Base-by-base conservation (phyloP, 2,329 filamentous ascomycete species). In the Diaporthe australafricana region DNA sequence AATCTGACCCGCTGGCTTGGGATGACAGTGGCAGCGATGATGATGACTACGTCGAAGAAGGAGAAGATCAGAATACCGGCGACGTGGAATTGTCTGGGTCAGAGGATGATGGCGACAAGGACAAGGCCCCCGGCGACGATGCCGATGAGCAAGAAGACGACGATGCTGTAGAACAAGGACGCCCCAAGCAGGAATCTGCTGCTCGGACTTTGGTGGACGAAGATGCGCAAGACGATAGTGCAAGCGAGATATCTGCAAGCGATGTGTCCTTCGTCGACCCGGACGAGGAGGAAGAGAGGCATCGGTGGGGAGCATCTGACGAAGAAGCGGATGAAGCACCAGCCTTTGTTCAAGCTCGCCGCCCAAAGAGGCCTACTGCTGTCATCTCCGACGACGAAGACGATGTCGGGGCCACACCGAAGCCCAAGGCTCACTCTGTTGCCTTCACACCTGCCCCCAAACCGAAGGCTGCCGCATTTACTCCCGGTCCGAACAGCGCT, bases 381-480 rank as follows among this genome's bases (percentile, higher is more conserved):
- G 77, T 91, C 55, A 83, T 94, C 30, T 89, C 93, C 3, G 89
- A 92, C 69, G 92, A 93, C 42, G 91, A 93, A 17, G 67, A 60
- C 5, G 90, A 85, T 16, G 74, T 85, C 53, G 77, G 83, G 74
- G 82, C 84, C 17, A 90, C 88, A 1, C 89, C 88, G 0, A 85
- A 81, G 70, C 81, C 86, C 16, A 88, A 87, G 77, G 75, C 76
- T 1, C 77, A 74, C 0, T 76, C 80, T 1, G 77, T 81, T 50
- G 83, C 81, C 30, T 88, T 70, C 42, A 73, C 72, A 22, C 72
- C 72, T 35, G 62, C 50, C 22, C 66, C 72, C 20, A 60, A 48
- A 20, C 25, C 70, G 2, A 70, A 40, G 14, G n/a, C 70, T 17
- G 60, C 55, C 50, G 53, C 66, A 17, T 52, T 62, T 25, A 72